These are phyloP conservation scores for Aspergillus sp. DNA, from an alignment of 2,329 filamentous ascomycete species.

Conservation along the genomic window DNA sequence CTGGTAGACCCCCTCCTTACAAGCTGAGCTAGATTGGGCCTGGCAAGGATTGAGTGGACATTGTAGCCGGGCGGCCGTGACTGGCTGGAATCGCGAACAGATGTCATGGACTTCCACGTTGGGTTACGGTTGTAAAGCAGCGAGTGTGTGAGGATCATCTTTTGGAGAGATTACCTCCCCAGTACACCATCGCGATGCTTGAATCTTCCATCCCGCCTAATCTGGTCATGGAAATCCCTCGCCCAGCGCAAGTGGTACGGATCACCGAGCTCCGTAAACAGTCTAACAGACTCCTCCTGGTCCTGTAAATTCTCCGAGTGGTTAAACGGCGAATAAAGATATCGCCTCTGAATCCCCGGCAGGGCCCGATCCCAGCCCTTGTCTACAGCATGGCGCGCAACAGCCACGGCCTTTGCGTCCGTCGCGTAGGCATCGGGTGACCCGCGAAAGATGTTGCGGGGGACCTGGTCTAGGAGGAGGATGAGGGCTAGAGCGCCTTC, in stretches of 20 bases:
- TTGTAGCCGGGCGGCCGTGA: too few relatives aligned
- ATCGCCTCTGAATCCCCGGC: conserved; percentile 23
- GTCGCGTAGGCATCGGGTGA: conserved; percentile 31
- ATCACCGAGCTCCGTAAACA: conserved; percentile 19
- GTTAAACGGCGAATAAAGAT: conserved; percentile 39
- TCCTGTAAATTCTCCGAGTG: conserved; percentile 35
- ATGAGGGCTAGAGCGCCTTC: conserved; percentile 35
- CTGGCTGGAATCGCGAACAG: too few relatives aligned
- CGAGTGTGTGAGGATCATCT: too few relatives aligned
- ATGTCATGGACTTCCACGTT: too few relatives aligned
- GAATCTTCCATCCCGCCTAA: conserved; percentile 26
- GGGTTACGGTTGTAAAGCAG: too few relatives aligned
- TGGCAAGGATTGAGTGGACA: too few relatives aligned
- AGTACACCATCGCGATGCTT: conserved; percentile 25
- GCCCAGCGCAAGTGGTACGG: conserved; percentile 20
- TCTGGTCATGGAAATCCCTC: conserved; percentile 17
- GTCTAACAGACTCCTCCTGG: conserved; percentile 24
- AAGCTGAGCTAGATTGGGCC: too few relatives aligned
- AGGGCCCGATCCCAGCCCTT: conserved; percentile 28
- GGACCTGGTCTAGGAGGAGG: conserved; percentile 41
- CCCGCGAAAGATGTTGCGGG: conserved; percentile 38
- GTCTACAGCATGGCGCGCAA: conserved; percentile 28
- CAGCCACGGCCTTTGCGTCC: conserved; percentile 27
- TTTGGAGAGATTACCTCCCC: conserved; percentile 7
- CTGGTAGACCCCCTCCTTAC: too few relatives aligned